Evolutionary conservation across 176 grass and related monocot genomes (phyloP), one percentile per base, ranked within the genome.

Genomic region (Phoenix roebelenii): DNA sequence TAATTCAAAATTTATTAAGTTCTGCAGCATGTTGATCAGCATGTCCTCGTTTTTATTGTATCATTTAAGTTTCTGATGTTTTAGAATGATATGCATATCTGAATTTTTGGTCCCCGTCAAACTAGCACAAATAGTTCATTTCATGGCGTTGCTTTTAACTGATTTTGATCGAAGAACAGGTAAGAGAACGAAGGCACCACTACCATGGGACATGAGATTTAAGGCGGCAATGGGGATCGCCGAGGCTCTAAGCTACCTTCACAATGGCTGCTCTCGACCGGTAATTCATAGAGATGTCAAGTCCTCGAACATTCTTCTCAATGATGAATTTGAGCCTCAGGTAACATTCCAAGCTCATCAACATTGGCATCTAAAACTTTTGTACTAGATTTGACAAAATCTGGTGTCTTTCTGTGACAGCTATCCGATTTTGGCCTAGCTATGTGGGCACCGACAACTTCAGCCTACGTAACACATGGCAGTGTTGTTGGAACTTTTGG

Each of bases 391-490:
- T 58, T 70, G 51, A 50, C 29, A 51, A n/a, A 23, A 7, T 57
- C 32, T 20, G n/a, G 29, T 20, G 18, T 7, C 30, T 56, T 4
- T 22, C 19, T 28, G 61, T 55, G 57, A 54, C 65, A 98, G 94
- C 49, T 98, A n/a, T 88, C 94, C 5, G 94, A 98, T 93, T 98
- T 98, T 60, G 94, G 94, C 30, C 64, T 98, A 3, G 94, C 94
- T 0, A 86, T 93, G 24, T 92, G 88, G 88, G 94, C 82, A 76
- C 88, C 88, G 19, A 67, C 78, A 29, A 80, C 56, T 7, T 74
- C 82, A 54, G 20, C 67, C 16, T 79, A 76, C 15, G 16, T 74
- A 6, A 83, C 81, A 64, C 81, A 93, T 59, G 59, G 82, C 69
- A 88, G 85, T 66, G 80, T 98, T 50, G 87, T 92, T 23, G 94